Percentiles rank a stretch among this genome's conserved stretches.
phyloP scores from a whole-genome alignment of 176 grass and related monocot species.

The Bolboschoenus planiculmis region DNA sequence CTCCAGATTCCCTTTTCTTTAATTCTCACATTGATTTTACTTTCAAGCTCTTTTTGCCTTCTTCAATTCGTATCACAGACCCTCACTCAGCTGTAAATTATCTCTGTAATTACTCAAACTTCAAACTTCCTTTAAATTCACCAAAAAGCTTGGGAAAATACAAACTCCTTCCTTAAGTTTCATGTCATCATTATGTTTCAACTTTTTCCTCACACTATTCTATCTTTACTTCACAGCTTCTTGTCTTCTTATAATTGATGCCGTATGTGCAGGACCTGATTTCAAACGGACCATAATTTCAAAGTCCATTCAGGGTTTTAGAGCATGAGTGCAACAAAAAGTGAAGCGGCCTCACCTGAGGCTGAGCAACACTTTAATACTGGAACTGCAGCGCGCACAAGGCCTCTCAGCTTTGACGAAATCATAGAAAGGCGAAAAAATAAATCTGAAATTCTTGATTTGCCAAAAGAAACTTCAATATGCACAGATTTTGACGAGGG shows the following conservation, averaged over 20 bases:
- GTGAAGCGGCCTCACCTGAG: constrained; percentile 5
- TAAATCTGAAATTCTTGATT: constrained; percentile 43
- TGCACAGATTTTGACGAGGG: constrained; percentile 27
- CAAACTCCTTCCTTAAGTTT: not conserved
- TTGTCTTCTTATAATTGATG: not conserved
- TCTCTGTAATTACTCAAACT: not conserved
- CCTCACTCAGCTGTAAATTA: not conserved
- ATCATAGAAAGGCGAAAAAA: constrained; percentile 67
- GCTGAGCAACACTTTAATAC: constrained; percentile 20
- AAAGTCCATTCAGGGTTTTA: not conserved
- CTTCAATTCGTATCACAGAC: not conserved
- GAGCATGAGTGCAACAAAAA: constrained; percentile 56
- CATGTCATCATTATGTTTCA: not conserved
- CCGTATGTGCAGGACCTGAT: not conserved
- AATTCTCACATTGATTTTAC: not conserved
- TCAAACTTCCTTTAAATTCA: not conserved
- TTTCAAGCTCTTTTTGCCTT: not conserved
- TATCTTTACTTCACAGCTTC: not conserved
- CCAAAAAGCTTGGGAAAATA: not conserved
- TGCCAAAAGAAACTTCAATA: constrained; percentile 24
- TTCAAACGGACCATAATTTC: not conserved
- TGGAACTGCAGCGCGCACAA: constrained; percentile 74
- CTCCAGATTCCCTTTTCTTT: not conserved
- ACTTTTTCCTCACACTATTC: not conserved
- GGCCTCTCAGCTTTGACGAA: constrained; percentile 80